A percentile compares a stretch with the other conserved stretches of the same genome.
phyloP scores from a whole-genome alignment of 2,329 filamentous ascomycete genomes.

The Colletotrichum chrysophilum region DNA sequence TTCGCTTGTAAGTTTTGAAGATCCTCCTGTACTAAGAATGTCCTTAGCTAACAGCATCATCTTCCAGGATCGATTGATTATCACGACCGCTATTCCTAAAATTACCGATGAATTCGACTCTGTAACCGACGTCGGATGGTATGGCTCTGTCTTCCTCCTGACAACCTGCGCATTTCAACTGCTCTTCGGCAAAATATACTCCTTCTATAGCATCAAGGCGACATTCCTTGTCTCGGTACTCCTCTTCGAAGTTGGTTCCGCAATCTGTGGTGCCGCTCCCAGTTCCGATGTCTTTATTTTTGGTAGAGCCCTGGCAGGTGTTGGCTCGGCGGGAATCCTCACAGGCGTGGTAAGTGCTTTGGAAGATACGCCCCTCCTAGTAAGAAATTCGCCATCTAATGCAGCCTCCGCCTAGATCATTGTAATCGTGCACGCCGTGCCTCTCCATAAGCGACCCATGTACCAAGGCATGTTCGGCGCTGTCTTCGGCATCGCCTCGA shows the following conservation, averaged over 20 bases:
- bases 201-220: conserved; percentile 28
- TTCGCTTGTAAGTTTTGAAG: conserved; percentile 17
- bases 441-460: conserved; percentile 40
- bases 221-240: conserved; percentile 26
- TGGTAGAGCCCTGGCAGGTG: conserved; percentile 39
- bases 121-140: conserved; percentile 32
- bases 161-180: conserved; percentile 31
- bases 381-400: not conserved
- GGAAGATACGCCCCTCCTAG: not conserved
- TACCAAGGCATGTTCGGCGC: conserved; percentile 36
- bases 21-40: accelerated
- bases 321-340: conserved; percentile 38
- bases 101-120: conserved; percentile 35
- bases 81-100: conserved; percentile 39
- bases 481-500: conserved; percentile 45
- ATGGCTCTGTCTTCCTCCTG: conserved; percentile 31
- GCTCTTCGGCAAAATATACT: conserved; percentile 33
- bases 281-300: conserved; percentile 37
- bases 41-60: not conserved
- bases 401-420: conserved; percentile 41
- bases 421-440: conserved; percentile 32
- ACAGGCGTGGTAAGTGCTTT: conserved; percentile 25
- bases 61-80: conserved; percentile 53
- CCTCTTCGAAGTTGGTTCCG: conserved; percentile 33
- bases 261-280: conserved; percentile 35